A percentile compares a stretch with the other conserved stretches of the same genome.
Evolutionary conservation across 106 monocot species (phyloP).

Genomic region (Acorus gramineus): DNA sequence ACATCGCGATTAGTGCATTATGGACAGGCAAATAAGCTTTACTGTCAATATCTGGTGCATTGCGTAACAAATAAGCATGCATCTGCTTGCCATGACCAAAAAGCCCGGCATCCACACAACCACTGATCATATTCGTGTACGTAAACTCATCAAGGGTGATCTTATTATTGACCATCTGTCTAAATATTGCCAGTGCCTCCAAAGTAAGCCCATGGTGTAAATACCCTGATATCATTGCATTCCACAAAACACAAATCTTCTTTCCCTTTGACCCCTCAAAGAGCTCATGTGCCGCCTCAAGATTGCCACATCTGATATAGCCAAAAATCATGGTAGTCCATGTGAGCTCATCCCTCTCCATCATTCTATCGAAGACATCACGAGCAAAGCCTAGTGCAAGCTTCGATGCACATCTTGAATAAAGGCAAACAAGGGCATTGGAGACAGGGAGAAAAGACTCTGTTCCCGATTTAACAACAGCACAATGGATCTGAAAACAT

Average conservation of each 20-base stretch:
- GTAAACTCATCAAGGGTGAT: conserved; percentile 72
- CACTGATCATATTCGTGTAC: conserved; percentile 79
- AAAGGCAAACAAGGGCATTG: conserved; percentile 76
- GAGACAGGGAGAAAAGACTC: conserved; percentile 38
- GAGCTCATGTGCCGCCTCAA: conserved; percentile 34
- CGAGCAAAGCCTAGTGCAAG: conserved; percentile 19
- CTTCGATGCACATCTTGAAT: conserved; percentile 27
- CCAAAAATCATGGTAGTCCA: conserved; percentile 91
- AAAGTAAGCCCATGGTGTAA: conserved; percentile 41
- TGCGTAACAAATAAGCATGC: conserved; percentile 59
- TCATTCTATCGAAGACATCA: conserved; percentile 66
- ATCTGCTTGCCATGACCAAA: conserved; percentile 57
- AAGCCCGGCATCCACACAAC: conserved; percentile 48
- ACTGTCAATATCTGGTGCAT: conserved; percentile 31
- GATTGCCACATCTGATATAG: conserved; percentile 42
- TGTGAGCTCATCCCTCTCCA: conserved; percentile 66
- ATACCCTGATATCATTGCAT: conserved; percentile 96
- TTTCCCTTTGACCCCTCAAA: conserved; percentile 54
- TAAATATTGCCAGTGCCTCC: conserved; percentile 72
- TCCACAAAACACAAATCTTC: conserved; percentile 72
- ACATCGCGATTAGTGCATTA: conserved; percentile 73
- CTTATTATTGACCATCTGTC: conserved; percentile 35
- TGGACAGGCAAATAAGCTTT: conserved; percentile 41
- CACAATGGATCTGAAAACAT: conserved; percentile 57
- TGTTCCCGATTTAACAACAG: conserved; percentile 51